Evolutionary conservation across 2,329 filamentous ascomycete species (phyloP).

Genomic region (Calonectria fujianensis): DNA sequence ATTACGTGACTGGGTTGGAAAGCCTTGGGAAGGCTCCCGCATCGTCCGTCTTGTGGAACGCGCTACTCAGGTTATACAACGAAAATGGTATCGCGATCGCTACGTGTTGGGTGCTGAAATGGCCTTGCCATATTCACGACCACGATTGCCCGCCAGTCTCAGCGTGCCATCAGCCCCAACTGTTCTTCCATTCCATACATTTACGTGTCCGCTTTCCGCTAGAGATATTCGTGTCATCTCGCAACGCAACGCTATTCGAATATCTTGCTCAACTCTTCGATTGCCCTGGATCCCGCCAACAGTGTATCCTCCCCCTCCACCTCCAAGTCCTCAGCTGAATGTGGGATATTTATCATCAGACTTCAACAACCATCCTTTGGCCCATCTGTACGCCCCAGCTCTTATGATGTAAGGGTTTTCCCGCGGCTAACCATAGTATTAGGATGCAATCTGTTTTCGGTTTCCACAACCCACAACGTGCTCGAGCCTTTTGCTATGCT

Average conservation of each 20-base stretch:
- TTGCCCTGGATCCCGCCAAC: slow-evolving; percentile 89
- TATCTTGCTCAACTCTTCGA: slow-evolving; percentile 91
- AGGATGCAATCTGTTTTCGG: slow-evolving; percentile 99
- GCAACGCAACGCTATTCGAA: slow-evolving; percentile 93
- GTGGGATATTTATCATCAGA: slow-evolving; percentile 98
- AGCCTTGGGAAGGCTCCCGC: slow-evolving; percentile 91
- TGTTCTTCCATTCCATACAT: slow-evolving; percentile 97
- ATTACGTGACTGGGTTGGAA: slow-evolving; percentile 78
- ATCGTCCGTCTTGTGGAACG: slow-evolving; percentile 90
- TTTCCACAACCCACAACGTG: slow-evolving; percentile 83
- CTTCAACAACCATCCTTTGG: slow-evolving; percentile 98
- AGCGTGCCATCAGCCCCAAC: slow-evolving; percentile 92
- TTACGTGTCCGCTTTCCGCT: slow-evolving; percentile 93
- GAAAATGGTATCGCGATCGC: slow-evolving; percentile 91
- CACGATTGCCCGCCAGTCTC: slow-evolving; percentile 82
- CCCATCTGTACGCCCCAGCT: slow-evolving; percentile 80
- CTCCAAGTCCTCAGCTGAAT: slow-evolving; percentile 88
- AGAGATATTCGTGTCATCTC: slow-evolving; percentile 96
- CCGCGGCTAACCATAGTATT: slow-evolving; percentile 5
- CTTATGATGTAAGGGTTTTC: background rate
- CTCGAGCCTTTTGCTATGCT: slow-evolving; percentile 94
- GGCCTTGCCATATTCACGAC: slow-evolving; percentile 78
- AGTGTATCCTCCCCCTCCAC: slow-evolving; percentile 89
- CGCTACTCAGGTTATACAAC: slow-evolving; percentile 83
- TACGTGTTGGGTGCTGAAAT: slow-evolving; percentile 78